Evolutionary conservation across 2,329 filamentous ascomycete species (phyloP).

Genomic region (Alternaria gansuensis): DNA sequence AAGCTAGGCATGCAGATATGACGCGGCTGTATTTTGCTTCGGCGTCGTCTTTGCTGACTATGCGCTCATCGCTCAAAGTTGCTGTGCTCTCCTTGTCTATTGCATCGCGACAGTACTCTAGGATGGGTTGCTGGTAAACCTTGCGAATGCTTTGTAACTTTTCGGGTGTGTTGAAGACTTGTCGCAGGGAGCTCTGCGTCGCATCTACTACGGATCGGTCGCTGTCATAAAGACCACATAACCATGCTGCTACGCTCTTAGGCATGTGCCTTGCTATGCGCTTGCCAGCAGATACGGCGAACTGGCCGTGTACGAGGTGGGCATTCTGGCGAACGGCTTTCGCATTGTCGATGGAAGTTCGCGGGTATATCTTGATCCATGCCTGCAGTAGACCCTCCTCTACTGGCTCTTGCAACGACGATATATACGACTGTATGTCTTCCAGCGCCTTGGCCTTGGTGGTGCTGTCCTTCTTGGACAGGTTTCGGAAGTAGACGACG

Average conservation of each 20-base stretch:
- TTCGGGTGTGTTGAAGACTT: slow-evolving; percentile 80
- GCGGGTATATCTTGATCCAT: slow-evolving; percentile 89
- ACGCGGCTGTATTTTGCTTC: slow-evolving; percentile 87
- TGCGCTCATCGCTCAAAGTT: slow-evolving; percentile 88
- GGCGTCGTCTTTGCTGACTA: slow-evolving; percentile 83
- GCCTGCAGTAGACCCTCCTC: slow-evolving; percentile 87
- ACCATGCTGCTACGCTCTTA: slow-evolving; percentile 84
- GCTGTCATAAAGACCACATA: slow-evolving; percentile 86
- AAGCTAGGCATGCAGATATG: slow-evolving; percentile 65
- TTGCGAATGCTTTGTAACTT: slow-evolving; percentile 81
- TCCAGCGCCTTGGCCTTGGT: slow-evolving; percentile 92
- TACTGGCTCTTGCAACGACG: slow-evolving; percentile 67
- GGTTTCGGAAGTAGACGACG: slow-evolving; percentile 89
- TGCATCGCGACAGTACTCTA: slow-evolving; percentile 83
- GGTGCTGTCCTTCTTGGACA: slow-evolving; percentile 89
- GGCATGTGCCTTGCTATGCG: slow-evolving; percentile 83
- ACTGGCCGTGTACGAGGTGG: slow-evolving; percentile 74
- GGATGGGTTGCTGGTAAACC: slow-evolving; percentile 79
- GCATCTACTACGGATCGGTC: slow-evolving; percentile 79
- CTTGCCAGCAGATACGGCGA: slow-evolving; percentile 72
- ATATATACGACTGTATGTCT: slow-evolving; percentile 75
- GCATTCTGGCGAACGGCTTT: slow-evolving; percentile 87
- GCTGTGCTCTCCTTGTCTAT: slow-evolving; percentile 78
- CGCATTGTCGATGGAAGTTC: slow-evolving; percentile 87
- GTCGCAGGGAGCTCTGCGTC: slow-evolving; percentile 78